Percentiles rank a stretch among this genome's conserved stretches.
Conservation (phyloP, 2,329 filamentous ascomycete genomes). For the Verticillium nonalfalfae region DNA sequence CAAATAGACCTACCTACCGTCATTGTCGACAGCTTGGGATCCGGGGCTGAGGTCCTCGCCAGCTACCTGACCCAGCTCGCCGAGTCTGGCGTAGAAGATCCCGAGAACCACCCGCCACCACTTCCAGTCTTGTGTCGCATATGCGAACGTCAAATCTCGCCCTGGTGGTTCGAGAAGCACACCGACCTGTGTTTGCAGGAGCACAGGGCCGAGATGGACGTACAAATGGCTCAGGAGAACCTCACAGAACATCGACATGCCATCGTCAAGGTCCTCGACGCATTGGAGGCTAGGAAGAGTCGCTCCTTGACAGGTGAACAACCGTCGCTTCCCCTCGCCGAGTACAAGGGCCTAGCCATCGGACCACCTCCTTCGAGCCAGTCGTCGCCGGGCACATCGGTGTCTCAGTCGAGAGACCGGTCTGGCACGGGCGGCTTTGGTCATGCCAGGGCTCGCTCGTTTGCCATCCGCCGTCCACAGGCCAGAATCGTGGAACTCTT, state of each 20-base stretch:
- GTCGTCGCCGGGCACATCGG: conserved; percentile 66
- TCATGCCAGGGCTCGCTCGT: conserved; percentile 78
- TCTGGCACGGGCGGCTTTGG: conserved; percentile 65
- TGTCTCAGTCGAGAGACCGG: conserved; percentile 64
- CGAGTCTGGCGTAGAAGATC: conserved; percentile 72
- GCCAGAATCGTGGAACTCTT: conserved; percentile 92
- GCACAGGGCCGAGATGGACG: conserved; percentile 94
- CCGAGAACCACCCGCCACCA: conserved; percentile 71
- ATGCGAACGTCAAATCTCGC: conserved; percentile 92
- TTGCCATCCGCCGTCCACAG: conserved; percentile 83
- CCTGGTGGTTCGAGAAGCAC: conserved; percentile 99
- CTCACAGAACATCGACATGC: conserved; percentile 87
- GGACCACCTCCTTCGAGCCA: conserved; percentile 67
- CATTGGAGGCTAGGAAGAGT: conserved; percentile 72
- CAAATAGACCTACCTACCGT: conserved; percentile 89
- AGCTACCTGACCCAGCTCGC: conserved; percentile 87
- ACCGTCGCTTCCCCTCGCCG: conserved; percentile 51
- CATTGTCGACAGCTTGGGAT: conserved; percentile 87
- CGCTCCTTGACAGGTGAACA: conserved; percentile 53
- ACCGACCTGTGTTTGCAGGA: conserved; percentile 94
- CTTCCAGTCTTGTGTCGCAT: conserved; percentile 88
- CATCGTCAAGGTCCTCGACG: conserved; percentile 93
- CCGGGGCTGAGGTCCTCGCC: conserved; percentile 89
- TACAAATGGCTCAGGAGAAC: conserved; percentile 90
- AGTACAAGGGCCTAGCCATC: conserved; percentile 85